Evolutionary conservation across 805 yeast genomes (phyloP).

Genomic region (Kurtzmaniella cleridarum): DNA sequence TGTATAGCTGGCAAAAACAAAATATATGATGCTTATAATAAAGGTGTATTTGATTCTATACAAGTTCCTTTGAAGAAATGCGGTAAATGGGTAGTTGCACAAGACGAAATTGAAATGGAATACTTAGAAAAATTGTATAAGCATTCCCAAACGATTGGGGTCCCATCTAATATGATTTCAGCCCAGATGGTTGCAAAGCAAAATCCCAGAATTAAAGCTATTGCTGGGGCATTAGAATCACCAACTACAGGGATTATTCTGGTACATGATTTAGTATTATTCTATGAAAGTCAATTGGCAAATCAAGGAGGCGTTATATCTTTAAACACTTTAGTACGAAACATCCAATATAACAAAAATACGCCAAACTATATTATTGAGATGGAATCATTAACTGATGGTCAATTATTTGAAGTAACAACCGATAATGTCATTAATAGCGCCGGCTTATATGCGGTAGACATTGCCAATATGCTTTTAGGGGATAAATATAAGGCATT

Average conservation of each 20-base stretch:
- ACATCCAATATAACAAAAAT: conserved; percentile 20
- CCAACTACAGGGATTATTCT: conserved; percentile 83
- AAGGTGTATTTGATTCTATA: conserved; percentile 16
- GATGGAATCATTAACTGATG: conserved; percentile 23
- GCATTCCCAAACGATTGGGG: conserved; percentile 46
- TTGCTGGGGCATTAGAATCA: conserved; percentile 57
- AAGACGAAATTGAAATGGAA: conserved; percentile 55
- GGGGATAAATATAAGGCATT: conserved; percentile 52
- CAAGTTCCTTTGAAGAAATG: conserved; percentile 54
- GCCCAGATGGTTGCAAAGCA: conserved; percentile 35
- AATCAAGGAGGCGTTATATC: conserved; percentile 60
- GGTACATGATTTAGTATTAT: conserved; percentile 71
- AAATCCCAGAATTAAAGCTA: conserved; percentile 68
- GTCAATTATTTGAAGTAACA: conserved; percentile 36
- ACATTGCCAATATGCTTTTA: conserved; percentile 62
- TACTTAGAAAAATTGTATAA: conserved; percentile 50
- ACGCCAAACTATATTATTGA: conserved; percentile 17
- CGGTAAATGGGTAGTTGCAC: conserved; percentile 89
- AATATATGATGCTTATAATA: conserved; percentile 50
- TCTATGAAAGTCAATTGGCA: conserved; percentile 49
- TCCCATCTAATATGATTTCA: conserved; percentile 53
- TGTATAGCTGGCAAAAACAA: conserved; percentile 73
- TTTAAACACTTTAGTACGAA: conserved; percentile 52
- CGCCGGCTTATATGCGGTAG: conserved; percentile 76
- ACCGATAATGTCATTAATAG: conserved; percentile 63